A percentile compares a stretch with the other conserved stretches of the same genome.
These are phyloP conservation scores for Ophiostoma ips DNA, from an alignment of 2,329 filamentous ascomycete species.

Conservation along the genomic window DNA sequence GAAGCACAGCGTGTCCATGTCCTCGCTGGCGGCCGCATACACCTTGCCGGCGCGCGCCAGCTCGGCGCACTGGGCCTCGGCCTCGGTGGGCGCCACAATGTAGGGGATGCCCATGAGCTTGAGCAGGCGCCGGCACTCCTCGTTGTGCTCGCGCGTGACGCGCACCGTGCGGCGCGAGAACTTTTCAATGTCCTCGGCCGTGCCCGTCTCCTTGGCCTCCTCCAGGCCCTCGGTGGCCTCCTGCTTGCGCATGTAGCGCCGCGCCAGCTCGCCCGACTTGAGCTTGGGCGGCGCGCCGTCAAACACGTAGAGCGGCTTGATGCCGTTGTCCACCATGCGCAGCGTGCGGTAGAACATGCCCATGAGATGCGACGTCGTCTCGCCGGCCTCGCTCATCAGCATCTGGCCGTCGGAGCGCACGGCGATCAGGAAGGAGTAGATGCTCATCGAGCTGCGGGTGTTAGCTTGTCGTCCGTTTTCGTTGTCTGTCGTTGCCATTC, in stretches of 20 bases:
- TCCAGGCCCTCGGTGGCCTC: constrained; percentile 83
- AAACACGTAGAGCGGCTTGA: constrained; percentile 97
- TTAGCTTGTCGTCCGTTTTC: constrained; percentile 17
- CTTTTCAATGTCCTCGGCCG: constrained; percentile 93
- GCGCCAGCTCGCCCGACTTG: constrained; percentile 92
- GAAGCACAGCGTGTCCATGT: constrained; percentile 98
- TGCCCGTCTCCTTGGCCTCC: constrained; percentile 94
- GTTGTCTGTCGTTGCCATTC: background rate
- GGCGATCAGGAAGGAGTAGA: constrained; percentile 96
- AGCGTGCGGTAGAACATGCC: constrained; percentile 99
- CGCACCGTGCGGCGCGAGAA: constrained; percentile 87
- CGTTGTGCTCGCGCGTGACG: constrained; percentile 93
- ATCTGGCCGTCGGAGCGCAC: constrained; percentile 95
- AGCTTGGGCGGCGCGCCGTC: constrained; percentile 93
- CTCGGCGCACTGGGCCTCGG: constrained; percentile 89
- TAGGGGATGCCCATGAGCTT: constrained; percentile 94
- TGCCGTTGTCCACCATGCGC: constrained; percentile 95
- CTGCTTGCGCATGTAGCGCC: constrained; percentile 87
- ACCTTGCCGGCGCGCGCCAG: constrained; percentile 86
- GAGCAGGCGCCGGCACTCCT: constrained; percentile 78
- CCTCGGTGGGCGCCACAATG: constrained; percentile 90
- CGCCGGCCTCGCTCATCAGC: constrained; percentile 84
- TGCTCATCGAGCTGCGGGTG: constrained; percentile 83
- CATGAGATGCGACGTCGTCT: constrained; percentile 97
- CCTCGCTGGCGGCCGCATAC: constrained; percentile 90